These are phyloP conservation scores for Drechslerella dactyloides DNA, from an alignment of 2,329 filamentous ascomycete genomes.

Conservation along the genomic window DNA sequence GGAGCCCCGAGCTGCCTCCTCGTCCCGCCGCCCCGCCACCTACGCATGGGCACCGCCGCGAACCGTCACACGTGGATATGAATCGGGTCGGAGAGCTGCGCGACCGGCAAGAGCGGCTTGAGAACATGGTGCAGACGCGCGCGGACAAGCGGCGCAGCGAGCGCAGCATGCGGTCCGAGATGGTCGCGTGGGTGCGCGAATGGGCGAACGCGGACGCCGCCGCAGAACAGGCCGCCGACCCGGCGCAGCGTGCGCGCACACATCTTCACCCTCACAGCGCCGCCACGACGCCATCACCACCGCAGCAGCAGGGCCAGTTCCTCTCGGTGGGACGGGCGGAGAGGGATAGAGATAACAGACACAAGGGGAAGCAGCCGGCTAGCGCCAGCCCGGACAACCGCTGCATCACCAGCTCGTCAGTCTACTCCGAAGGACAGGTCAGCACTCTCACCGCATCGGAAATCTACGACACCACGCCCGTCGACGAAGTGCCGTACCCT, in stretches of 20 bases:
- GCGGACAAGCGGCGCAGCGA: constrained; percentile 30
- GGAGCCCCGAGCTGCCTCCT: constrained; percentile 43
- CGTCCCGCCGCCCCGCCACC: constrained; percentile 23
- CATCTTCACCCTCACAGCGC: neutral
- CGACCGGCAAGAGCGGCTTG: constrained; percentile 28
- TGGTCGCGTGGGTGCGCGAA: constrained; percentile 46
- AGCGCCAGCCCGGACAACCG: constrained; percentile 1
- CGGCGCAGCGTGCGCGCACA: constrained; percentile 6
- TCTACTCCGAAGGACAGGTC: constrained; percentile 36
- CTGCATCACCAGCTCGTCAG: constrained; percentile 41
- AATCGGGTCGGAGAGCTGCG: constrained; percentile 15
- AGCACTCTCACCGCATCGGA: constrained; percentile 38
- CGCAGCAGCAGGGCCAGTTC: neutral
- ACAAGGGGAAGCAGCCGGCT: constrained; percentile 11
- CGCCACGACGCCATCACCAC: neutral
- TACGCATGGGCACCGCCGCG: constrained; percentile 5
- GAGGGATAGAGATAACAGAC: neutral
- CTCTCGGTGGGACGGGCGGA: neutral
- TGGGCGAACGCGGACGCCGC: constrained; percentile 48
- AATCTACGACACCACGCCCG: constrained; percentile 35
- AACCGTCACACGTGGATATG: constrained; percentile 32
- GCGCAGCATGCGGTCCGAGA: constrained; percentile 37
- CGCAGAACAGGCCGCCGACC: constrained; percentile 34
- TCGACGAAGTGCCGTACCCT: constrained; percentile 36
- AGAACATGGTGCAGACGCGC: constrained; percentile 28